phyloP scores from a whole-genome alignment of 768 basidiomycete genomes.

The Phylloporus sp. region DNA sequence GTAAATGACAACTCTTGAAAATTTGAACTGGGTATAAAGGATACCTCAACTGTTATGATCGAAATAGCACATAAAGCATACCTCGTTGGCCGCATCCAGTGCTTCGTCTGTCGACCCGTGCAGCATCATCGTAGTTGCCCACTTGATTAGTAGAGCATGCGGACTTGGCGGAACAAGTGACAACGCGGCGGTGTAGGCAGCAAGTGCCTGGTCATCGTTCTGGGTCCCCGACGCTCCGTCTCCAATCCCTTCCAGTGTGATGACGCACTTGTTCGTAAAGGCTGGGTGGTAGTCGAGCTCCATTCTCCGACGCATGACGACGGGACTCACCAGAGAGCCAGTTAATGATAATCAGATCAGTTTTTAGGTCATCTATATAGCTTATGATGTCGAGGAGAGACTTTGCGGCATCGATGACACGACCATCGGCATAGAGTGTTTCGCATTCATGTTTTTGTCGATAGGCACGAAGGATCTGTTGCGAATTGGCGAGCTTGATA shows the following conservation, averaged over 20 bases:
- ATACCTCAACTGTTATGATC: not conserved
- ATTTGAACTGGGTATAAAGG: not conserved
- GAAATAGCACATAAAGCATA: not conserved
- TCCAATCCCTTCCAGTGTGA: not conserved
- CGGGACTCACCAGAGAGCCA: conserved; percentile 6
- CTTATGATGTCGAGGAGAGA: not conserved
- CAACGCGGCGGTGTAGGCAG: not conserved
- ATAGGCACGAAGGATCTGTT: not conserved
- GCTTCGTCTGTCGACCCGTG: not conserved
- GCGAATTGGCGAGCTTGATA: not conserved
- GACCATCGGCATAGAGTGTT: not conserved
- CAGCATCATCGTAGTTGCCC: not conserved
- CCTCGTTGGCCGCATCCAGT: not conserved
- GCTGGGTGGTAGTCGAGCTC: not conserved
- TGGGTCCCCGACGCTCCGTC: not conserved
- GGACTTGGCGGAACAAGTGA: not conserved
- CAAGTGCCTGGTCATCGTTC: not conserved
- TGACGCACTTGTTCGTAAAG: not conserved
- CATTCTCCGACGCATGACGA: accelerated
- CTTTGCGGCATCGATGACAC: not conserved
- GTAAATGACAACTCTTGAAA: not conserved
- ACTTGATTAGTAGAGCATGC: not conserved
- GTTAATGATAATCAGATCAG: not conserved
- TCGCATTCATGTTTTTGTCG: conserved; percentile 8
- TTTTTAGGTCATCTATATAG: not conserved